Conservation (phyloP, 305 asterid species). For the Fraxinus dipetala region DNA sequence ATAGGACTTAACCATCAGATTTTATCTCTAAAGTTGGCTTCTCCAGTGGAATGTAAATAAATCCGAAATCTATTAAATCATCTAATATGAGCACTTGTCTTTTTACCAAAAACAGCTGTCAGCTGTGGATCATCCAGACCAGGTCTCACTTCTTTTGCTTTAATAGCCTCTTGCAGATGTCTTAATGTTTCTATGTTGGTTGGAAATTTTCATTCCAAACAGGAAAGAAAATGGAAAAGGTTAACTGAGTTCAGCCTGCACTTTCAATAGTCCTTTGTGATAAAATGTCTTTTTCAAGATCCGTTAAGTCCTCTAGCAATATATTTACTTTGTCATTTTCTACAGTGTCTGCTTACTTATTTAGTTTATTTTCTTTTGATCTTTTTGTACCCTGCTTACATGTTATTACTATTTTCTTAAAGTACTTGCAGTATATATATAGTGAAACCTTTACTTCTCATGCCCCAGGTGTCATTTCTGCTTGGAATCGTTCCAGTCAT, state of each 20-base stretch:
- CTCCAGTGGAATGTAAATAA: background rate
- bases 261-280: background rate
- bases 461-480: constrained; percentile 73
- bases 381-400: constrained; percentile 10
- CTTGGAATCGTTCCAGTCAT: constrained; percentile 75
- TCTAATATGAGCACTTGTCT: background rate
- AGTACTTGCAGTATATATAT: constrained; percentile 7
- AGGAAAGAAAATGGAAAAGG: background rate
- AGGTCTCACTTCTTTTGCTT: background rate
- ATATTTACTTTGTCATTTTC: background rate
- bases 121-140: background rate
- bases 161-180: background rate
- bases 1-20: constrained; percentile 8
- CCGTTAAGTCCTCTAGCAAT: background rate
- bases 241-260: background rate
- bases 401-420: background rate
- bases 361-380: background rate
- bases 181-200: background rate
- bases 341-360: background rate
- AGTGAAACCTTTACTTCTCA: constrained; percentile 15
- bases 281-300: background rate
- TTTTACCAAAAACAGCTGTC: background rate
- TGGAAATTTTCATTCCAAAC: background rate
- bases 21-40: background rate
- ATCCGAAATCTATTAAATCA: background rate